Conservation (phyloP, 768 basidiomycete genomes). For the Amanita pallidorosea region DNA sequence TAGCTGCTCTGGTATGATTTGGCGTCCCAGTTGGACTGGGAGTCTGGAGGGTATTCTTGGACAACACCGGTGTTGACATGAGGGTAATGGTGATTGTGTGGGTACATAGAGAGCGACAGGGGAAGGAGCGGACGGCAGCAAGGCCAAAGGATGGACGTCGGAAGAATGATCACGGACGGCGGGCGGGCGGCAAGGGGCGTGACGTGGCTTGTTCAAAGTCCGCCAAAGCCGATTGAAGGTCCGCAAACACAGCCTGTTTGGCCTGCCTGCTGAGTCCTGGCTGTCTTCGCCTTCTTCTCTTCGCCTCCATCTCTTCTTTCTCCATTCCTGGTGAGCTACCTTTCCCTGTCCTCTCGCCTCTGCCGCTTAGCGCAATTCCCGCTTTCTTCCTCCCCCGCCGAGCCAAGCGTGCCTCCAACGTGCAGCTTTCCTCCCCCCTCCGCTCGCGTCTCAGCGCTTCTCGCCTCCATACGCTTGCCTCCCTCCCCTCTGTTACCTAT, state of each 20-base stretch:
- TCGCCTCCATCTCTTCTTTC: background rate
- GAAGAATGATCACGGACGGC: background rate
- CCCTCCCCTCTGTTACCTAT: slow-evolving; percentile 11
- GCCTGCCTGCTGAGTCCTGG: slow-evolving; percentile 17
- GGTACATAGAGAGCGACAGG: slow-evolving; percentile 32
- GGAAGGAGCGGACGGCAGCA: slow-evolving; percentile 17
- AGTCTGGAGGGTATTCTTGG: slow-evolving; percentile 30
- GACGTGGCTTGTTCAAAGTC: no score
- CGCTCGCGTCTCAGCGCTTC: slow-evolving; percentile 20
- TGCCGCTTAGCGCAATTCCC: background rate
- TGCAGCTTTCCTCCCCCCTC: background rate
- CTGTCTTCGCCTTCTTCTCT: slow-evolving; percentile 13
- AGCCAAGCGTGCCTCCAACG: background rate
- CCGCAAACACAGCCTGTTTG: slow-evolving; percentile 38
- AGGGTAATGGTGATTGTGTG: slow-evolving; percentile 38
- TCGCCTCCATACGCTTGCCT: slow-evolving; percentile 27
- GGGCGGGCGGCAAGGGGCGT: background rate
- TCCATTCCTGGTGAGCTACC: background rate
- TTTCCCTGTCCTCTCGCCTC: background rate
- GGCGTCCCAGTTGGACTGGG: slow-evolving; percentile 30
- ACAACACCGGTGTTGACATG: slow-evolving; percentile 19
- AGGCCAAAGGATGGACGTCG: background rate
- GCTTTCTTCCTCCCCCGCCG: background rate
- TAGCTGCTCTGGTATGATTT: slow-evolving; percentile 55
- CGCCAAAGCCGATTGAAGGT: slow-evolving; percentile 27